Base-by-base conservation (phyloP, 768 basidiomycete genomes). In the Imleria badia region DNA sequence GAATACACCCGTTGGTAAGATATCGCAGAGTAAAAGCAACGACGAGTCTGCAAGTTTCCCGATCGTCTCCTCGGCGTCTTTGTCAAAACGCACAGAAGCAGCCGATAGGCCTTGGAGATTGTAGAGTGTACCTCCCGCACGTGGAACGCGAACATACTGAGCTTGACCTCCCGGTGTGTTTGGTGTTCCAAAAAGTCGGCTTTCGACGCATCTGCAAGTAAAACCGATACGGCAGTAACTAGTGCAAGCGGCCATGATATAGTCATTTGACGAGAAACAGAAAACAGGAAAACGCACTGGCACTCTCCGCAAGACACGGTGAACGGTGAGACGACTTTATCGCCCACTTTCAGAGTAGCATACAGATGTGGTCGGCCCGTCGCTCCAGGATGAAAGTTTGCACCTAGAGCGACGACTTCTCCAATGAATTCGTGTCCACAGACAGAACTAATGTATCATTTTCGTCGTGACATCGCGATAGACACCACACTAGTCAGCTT, bases 241-340 rank as follows among this genome's bases (percentile, higher is more conserved):
- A 49, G 17, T 29, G 38, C 26, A 26, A 26, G 15, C 20, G 4
- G 29, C 48, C 29, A 51, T 33, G 15, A 48, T 6, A 49, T 7
- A 19, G 9, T 26, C 14, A 23, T 40, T 1, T 3, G 20, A 31
- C 9, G 15, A 7, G n/a, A 45, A 20, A 30, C 8, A 11, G 13
- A 30, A 33, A 6, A 11, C 15, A 29, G 5, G 36, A 39, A 3
- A 40, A 78, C 84, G 64, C 55, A 92, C 89, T 85, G 81, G 79
- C 91, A 93, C 65, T 91, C 89, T n/a, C 85, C 86, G 59, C 91
- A 93, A 45, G 82, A 88, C n/a, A 81, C 78, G 0, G 89, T 89
- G 70, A 91, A 92, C 3, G 91, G 87, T 1, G 88, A 84, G 22
- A 92, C 83, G 14, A 92, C 86, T 62, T 83, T 87, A 65, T 92